phyloP scores from a whole-genome alignment of 257 asterid genomes.

The Gynochthodes officinalis region DNA sequence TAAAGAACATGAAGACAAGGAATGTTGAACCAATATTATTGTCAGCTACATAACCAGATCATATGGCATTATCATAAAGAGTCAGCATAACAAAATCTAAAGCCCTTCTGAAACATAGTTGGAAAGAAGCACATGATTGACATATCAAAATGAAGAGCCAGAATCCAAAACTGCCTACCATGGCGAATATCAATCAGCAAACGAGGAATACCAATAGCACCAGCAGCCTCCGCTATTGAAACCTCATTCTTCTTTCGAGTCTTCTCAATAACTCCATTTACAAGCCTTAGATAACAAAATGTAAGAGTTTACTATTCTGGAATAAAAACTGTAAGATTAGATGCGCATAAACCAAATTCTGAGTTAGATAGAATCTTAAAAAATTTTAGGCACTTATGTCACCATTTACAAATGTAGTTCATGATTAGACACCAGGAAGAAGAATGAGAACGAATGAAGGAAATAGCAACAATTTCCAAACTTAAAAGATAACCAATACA shows the following conservation, averaged over 20 bases:
- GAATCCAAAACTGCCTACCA: conserved; percentile 39
- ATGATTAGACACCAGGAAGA: neutral
- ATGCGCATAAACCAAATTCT: neutral
- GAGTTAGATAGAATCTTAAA: neutral
- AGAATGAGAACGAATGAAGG: neutral
- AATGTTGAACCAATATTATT: neutral
- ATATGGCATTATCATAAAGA: neutral
- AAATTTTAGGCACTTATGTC: neutral
- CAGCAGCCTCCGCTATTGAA: conserved; percentile 88
- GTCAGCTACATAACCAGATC: too few species aligned
- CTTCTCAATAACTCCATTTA: conserved; percentile 80
- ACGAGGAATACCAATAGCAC: conserved; percentile 72
- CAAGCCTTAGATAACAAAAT: conserved; percentile 53
- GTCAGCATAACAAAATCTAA: conserved; percentile 3
- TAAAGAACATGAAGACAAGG: neutral
- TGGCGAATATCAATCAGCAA: conserved; percentile 93
- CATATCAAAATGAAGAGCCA: neutral
- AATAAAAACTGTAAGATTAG: neutral
- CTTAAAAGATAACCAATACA: neutral
- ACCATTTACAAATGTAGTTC: neutral
- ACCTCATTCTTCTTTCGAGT: conserved; percentile 62
- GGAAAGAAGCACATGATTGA: neutral
- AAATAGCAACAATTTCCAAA: conserved; percentile 1
- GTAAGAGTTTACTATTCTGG: neutral
- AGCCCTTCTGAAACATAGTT: neutral